Evolutionary conservation across 2,329 filamentous ascomycete genomes (phyloP).

Genomic region (Cercospora sojina): DNA sequence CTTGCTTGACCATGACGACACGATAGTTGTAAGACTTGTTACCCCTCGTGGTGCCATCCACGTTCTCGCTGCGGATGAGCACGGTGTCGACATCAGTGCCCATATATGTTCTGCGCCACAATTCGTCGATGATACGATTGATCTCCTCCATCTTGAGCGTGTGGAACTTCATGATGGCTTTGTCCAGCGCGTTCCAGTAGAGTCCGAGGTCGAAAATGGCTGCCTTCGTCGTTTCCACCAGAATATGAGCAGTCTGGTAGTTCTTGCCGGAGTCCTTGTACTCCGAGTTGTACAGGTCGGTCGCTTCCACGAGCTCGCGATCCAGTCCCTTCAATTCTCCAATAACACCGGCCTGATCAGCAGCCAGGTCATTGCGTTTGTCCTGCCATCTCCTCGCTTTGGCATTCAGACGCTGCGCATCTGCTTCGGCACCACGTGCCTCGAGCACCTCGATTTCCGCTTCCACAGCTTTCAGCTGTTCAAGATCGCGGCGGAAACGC

Average conservation of each 20-base stretch:
- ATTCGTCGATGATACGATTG: conserved; percentile 87
- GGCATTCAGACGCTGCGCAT: conserved; percentile 70
- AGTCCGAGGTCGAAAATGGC: conserved; percentile 86
- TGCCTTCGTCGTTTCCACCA: conserved; percentile 86
- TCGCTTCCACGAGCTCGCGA: conserved; percentile 69
- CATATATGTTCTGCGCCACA: conserved; percentile 97
- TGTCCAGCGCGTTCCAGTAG: conserved; percentile 81
- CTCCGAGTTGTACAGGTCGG: conserved; percentile 78
- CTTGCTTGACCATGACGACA: conserved; percentile 94
- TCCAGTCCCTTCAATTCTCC: conserved; percentile 83
- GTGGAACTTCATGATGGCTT: conserved; percentile 97
- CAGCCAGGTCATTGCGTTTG: conserved; percentile 66
- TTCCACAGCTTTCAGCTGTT: conserved; percentile 65
- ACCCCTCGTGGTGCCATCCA: conserved; percentile 67
- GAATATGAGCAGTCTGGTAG: conserved; percentile 85
- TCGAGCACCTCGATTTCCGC: conserved; percentile 72
- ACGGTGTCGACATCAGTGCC: conserved; percentile 97
- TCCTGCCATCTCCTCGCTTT: conserved; percentile 69
- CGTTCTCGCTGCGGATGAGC: conserved; percentile 78
- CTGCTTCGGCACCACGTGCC: conserved; percentile 75
- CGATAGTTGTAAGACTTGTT: conserved; percentile 95
- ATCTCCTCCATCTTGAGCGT: conserved; percentile 97
- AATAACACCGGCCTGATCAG: conserved; percentile 70
- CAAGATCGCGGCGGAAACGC: conserved; percentile 73
- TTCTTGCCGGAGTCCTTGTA: conserved; percentile 78